Percentiles rank a stretch among this genome's conserved stretches.
Evolutionary conservation across 75 land plant genomes (phyloP).

Genomic region (Ceratopteris richardii): DNA sequence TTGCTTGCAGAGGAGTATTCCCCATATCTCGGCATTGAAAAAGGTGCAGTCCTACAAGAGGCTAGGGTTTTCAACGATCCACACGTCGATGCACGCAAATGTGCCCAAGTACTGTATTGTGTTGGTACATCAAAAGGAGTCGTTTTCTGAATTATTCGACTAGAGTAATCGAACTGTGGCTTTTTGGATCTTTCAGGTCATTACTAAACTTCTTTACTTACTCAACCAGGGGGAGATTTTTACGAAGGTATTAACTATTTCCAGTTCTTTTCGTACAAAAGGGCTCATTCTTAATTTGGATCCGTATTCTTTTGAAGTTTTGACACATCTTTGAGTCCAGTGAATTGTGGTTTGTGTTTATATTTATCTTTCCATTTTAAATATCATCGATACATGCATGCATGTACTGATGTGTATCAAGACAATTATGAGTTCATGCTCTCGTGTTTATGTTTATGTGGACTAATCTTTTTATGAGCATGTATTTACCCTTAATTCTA

Average conservation of each 20-base stretch:
- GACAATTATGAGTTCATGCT: too few species aligned
- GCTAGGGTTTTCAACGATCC: conserved; percentile 97
- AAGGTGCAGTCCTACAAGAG: conserved; percentile 92
- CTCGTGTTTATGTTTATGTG: too few species aligned
- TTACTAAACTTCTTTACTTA: conserved; percentile 84
- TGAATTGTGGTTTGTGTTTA: too few species aligned
- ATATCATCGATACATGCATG: too few species aligned
- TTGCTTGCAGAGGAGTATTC: conserved; percentile 64
- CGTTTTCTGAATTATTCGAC: background rate
- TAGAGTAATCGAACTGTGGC: too few species aligned
- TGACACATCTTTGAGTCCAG: too few species aligned
- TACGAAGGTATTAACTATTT: conserved; percentile 55
- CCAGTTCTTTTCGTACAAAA: background rate
- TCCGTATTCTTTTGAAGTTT: too few species aligned
- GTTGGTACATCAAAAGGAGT: background rate
- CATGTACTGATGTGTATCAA: too few species aligned
- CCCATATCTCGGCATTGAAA: conserved; percentile 92
- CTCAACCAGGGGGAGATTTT: conserved; percentile 93
- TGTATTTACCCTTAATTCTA: too few species aligned
- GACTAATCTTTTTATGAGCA: too few species aligned
- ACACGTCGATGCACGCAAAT: conserved; percentile 80
- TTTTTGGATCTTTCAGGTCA: conserved; percentile 48
- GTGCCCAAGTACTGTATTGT: conserved; percentile 65
- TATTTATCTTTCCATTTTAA: too few species aligned
- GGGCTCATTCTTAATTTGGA: too few species aligned